phyloP scores from a whole-genome alignment of 2,329 filamentous ascomycete genomes.

The Clonostachys rhizophaga region DNA sequence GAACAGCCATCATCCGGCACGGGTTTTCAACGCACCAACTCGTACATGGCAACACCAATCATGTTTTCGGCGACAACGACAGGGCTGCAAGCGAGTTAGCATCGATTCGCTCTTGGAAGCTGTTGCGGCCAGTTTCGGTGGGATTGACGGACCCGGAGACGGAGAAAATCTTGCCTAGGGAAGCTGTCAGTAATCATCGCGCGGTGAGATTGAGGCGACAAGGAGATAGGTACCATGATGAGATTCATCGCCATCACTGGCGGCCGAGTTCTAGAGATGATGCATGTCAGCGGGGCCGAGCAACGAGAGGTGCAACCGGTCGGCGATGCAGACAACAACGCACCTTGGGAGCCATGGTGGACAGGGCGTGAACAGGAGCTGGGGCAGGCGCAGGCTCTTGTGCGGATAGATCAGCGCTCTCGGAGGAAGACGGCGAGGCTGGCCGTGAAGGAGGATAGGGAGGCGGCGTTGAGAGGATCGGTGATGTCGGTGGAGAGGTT shows the following conservation, averaged over 20 bases:
- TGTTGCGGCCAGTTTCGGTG: constrained; percentile 1
- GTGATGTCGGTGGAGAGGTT: constrained; percentile 31
- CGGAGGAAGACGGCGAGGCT: constrained; percentile 16
- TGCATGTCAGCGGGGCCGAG: constrained; percentile 11
- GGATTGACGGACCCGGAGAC: constrained; percentile 48
- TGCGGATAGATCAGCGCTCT: constrained; percentile 16
- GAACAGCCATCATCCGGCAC: not conserved
- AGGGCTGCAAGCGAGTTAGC: constrained; percentile 48
- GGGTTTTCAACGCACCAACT: constrained; percentile 62
- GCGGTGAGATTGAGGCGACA: not conserved
- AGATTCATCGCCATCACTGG: constrained; percentile 28
- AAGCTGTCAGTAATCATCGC: not conserved
- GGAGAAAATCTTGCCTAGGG: constrained; percentile 56
- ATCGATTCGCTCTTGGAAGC: constrained; percentile 3
- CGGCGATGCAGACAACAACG: constrained; percentile 17
- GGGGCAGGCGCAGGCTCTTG: constrained; percentile 15
- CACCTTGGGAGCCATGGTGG: constrained; percentile 51
- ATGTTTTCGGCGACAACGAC: constrained; percentile 97
- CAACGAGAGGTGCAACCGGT: constrained; percentile 4
- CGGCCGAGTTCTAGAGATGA: constrained; percentile 22
- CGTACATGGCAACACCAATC: constrained; percentile 99
- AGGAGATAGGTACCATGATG: constrained; percentile 28
- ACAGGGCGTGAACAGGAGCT: constrained; percentile 15
- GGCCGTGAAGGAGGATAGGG: constrained; percentile 17
- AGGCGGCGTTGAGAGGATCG: constrained; percentile 19